Percentiles rank a stretch among this genome's conserved stretches.
These are phyloP conservation scores for Geotrichum siamense DNA, from an alignment of 1,139 yeast genomes.

Conservation along the genomic window DNA sequence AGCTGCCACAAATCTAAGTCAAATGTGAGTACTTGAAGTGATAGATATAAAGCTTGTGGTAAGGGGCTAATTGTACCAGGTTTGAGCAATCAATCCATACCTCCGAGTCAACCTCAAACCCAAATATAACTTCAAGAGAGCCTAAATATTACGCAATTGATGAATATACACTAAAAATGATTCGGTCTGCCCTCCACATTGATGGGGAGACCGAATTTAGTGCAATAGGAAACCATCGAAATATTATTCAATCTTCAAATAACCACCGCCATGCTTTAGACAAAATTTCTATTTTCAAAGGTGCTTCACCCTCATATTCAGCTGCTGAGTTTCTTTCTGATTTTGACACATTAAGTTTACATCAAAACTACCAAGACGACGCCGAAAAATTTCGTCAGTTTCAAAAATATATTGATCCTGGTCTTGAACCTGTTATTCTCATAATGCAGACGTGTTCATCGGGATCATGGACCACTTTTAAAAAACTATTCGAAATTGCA, in stretches of 20 bases:
- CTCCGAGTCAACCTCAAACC: background rate
- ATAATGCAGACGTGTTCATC: constrained; percentile 16
- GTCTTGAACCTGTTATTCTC: constrained; percentile 9
- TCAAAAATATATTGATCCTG: constrained; percentile 9
- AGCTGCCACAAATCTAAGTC: no score
- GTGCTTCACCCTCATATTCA: constrained; percentile 9
- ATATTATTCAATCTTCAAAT: no score
- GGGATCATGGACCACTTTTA: constrained; percentile 13
- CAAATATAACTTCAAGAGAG: background rate
- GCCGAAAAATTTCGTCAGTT: constrained; percentile 12
- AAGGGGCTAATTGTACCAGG: no score
- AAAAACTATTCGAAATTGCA: constrained; percentile 13
- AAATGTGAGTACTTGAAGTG: constrained; percentile 7
- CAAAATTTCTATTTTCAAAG: no score
- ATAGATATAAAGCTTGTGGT: no score
- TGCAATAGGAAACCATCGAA: no score
- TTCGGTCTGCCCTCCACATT: constrained; percentile 12
- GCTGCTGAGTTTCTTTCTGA: constrained; percentile 10
- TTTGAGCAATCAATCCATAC: no score
- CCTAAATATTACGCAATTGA: constrained; percentile 16
- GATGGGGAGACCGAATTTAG: no score
- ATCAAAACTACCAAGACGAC: constrained; percentile 10
- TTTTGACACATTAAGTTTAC: constrained; percentile 8
- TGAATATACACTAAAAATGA: constrained; percentile 12
- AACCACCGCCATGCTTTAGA: no score